Conservation (phyloP, 2,329 filamentous ascomycete genomes). For the Lasiodiplodia sp. region DNA sequence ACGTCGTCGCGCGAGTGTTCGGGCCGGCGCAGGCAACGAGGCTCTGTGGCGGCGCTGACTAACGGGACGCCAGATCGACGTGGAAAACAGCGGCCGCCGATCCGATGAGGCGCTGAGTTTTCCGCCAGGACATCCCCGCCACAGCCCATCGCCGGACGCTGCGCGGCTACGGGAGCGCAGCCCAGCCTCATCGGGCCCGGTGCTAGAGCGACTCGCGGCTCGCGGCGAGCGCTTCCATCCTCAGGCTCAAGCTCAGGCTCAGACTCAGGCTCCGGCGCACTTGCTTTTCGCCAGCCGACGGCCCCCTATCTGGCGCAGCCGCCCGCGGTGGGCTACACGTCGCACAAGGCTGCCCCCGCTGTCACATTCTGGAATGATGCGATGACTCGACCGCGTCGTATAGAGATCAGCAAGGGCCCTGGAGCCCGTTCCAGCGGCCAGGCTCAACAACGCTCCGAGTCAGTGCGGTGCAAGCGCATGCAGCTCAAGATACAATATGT, state of each 20-base stretch:
- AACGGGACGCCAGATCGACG: not conserved
- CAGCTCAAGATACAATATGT: slow-evolving; percentile 6
- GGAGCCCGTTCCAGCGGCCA: slow-evolving; percentile 16
- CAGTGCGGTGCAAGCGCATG: not conserved
- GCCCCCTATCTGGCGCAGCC: slow-evolving; percentile 18
- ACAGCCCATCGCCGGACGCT: slow-evolving; percentile 9
- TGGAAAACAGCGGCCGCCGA: not conserved
- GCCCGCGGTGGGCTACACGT: slow-evolving; percentile 10
- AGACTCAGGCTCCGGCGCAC: slow-evolving; percentile 7
- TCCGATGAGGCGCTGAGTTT: not conserved
- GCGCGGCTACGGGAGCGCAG: slow-evolving; percentile 13
- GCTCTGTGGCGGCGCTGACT: slow-evolving; percentile 8
- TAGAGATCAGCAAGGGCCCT: slow-evolving; percentile 27
- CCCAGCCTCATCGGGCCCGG: slow-evolving; percentile 21
- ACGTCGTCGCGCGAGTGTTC: slow-evolving; percentile 16
- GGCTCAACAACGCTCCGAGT: slow-evolving; percentile 23
- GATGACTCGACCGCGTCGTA: slow-evolving; percentile 26
- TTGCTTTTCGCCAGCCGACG: slow-evolving; percentile 9
- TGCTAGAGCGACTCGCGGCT: slow-evolving; percentile 18
- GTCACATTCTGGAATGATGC: slow-evolving; percentile 27
- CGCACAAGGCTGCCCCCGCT: slow-evolving; percentile 22
- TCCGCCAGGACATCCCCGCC: not conserved
- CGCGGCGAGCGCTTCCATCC: slow-evolving; percentile 14
- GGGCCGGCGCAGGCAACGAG: not conserved
- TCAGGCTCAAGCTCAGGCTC: slow-evolving; percentile 2